Base-by-base conservation (phyloP, 106 monocot species). In the Dactylorhiza incarnata region DNA sequence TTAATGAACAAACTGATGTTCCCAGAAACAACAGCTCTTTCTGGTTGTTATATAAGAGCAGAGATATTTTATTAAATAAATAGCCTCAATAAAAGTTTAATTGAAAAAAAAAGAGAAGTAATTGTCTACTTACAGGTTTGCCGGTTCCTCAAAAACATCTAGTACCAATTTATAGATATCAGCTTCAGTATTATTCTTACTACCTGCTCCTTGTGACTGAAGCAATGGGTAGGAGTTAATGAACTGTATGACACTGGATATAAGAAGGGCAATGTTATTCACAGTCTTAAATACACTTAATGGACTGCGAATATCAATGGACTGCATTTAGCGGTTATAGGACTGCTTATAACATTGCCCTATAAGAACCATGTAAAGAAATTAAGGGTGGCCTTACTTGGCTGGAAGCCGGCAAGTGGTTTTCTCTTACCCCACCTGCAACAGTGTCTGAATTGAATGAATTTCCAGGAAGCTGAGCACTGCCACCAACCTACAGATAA, bases 61-160 rank as follows among this genome's bases (percentile, higher is more conserved):
- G 5, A 25, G 4, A 13, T 3, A 3, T 23, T 62, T 22, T 22
- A 54, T 17, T 15, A 54, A 54, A 15, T 17, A 13, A 15, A 13
- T 15, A 54, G 17, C 17, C 15, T 12, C 0, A 15, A 15, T 15
- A 17, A 17, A 54, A 12, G 1, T 54, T 54, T 62, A 20, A 62
- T 8, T 6, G 5, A 0, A 45, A 56, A 52, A 59, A 45, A 45
- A 16, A 12, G 22, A 24, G 23, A 24, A 7, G 37, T 37, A 37
- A 44, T 11, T 19, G 48, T 73, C 47, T 73, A 82, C 86, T 80
- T 80, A 91, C 91, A 88, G 73, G 79, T 68, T 91, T 45, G 81
- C 75, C 53, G 85, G 88, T 71, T 91, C 91, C 78, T 84, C 86
- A 56, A 91, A 91, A 74, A 91, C 73, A 78, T 84, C 82, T 73